Evolutionary conservation across 192 early-diverging fungal genomes (phyloP), one percentile per base, ranked within the genome.

Genomic region (Kappamyces sp.): DNA sequence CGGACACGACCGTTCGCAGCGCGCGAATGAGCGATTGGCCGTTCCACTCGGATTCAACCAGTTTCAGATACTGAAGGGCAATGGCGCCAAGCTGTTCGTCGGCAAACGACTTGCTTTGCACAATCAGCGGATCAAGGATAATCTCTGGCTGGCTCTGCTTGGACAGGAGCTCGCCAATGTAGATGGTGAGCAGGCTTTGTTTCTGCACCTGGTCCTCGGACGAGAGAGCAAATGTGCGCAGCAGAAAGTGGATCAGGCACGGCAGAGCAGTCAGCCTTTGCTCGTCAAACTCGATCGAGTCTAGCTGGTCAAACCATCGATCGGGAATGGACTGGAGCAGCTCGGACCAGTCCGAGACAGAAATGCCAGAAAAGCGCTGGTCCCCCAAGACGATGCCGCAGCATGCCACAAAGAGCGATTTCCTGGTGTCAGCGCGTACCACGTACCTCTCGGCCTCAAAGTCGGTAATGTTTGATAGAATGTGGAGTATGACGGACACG

Each of bases 31-130:
- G 32, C 7, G 53, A n/a, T 22, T 6, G 53, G 15, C 5, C 29
- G 50, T 45, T 51, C 54, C 52, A 60, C 45, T 8, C 45, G 55
- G 30, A 55, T 41, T 59, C 58, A 11, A 38, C 31, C 14, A 47
- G 14, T 6, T 30, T 22, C 30, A 59, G 29, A 31, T 45, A 38
- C 46, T 59, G 31, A 2, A 32, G 15, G 9, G 36, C 7, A 31
- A 59, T 48, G 6, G 29, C 29, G n/a, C 58, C 58, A 4, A 59
- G 47, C 6, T 35, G 31, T 7, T 15, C 33, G 41, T 59, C 58
- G 2, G 15, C 36, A 32, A 47, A 59, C 4, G 58, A 11, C 7
- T 34, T 30, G n/a, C 34, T 34, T 8, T 30, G 22, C 3, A 45
- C 58, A 54, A 42, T 15, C 6, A 55, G 31, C 3, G 32, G 32